Base-by-base conservation (phyloP, 257 asterid genomes). In the Apocynum venetum region DNA sequence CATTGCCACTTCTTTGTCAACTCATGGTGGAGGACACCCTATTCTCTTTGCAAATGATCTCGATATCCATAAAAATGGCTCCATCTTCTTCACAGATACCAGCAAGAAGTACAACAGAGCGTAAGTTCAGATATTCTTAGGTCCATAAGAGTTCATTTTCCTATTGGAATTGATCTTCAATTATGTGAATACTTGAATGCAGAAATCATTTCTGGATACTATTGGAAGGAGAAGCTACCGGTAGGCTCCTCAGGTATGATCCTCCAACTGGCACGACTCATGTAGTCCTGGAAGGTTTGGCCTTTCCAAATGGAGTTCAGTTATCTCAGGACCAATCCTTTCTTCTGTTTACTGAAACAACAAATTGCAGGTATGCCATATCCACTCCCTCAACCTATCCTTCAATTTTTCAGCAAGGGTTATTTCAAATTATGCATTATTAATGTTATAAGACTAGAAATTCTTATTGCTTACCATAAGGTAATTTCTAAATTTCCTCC, bases 11-110 rank as follows among this genome's bases (percentile, higher is more conserved):
- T 88, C 93, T 46, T 67, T 92, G 80, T 88, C 96, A 40, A 82
- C 94, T 40, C 94, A 89, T 2, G 90, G 83, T 0, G 90, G 85
- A 59, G 96, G 91, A 13, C 79, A 85, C 9, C 96, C 94, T 0
- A 91, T 93, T 61, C 94, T 91, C n/a, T 92, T 95, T 15, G 98
- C 98, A 1, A 95, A 95, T 77, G 98, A 95, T 78, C 98, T 95
- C 38, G 98, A 92, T 59, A 86, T 95, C 71, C 98, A 89, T 76
- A 41, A 75, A 1, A 95, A 95, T 77, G 98, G 98, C 12, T 95
- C 98, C 74, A 86, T 92, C 76, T 95, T 91, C 88, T 95, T 95
- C 93, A 92, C 98, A 0, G 98, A 95, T 75, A 90, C 98, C 11
- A 95, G 98, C 93, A 86, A 77, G 55, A 87, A 82, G 82, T 91